phyloP scores from a whole-genome alignment of 2,329 filamentous ascomycete species.

The Chrysoporthe deuterocubensis region DNA sequence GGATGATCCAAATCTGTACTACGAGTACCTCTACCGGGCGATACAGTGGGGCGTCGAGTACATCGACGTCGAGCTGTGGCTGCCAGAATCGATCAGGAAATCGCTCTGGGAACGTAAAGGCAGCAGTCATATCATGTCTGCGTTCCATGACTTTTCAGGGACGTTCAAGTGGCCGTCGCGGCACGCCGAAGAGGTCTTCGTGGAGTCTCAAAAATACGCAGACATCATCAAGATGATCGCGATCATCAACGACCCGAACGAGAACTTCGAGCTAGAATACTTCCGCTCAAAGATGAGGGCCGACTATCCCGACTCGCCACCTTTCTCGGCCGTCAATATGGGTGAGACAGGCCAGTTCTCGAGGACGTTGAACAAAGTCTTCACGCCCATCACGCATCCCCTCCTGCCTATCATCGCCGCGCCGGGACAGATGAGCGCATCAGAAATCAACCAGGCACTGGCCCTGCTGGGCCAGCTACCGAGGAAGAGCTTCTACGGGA shows the following conservation, averaged over 20 bases:
- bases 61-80: slow-evolving; percentile 86
- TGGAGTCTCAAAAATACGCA: slow-evolving; percentile 72
- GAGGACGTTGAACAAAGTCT: slow-evolving; percentile 80
- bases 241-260: slow-evolving; percentile 78
- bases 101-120: slow-evolving; percentile 71
- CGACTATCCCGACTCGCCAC: slow-evolving; percentile 70
- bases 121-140: slow-evolving; percentile 86
- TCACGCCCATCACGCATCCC: slow-evolving; percentile 86
- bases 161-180: slow-evolving; percentile 81
- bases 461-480: slow-evolving; percentile 80
- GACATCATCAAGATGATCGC: slow-evolving; percentile 93
- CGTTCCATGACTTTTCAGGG: slow-evolving; percentile 87
- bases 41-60: slow-evolving; percentile 92
- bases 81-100: slow-evolving; percentile 75
- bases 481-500: slow-evolving; percentile 79
- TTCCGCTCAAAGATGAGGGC: slow-evolving; percentile 78
- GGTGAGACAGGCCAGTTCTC: slow-evolving; percentile 84
- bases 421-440: slow-evolving; percentile 82
- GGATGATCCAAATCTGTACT: slow-evolving; percentile 75
- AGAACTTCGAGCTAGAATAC: slow-evolving; percentile 89
- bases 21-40: slow-evolving; percentile 79
- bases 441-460: slow-evolving; percentile 81
- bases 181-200: slow-evolving; percentile 73
- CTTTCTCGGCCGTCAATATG: slow-evolving; percentile 86
- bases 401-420: slow-evolving; percentile 82